Evolutionary conservation across 2,329 filamentous ascomycete species (phyloP).

Genomic region (Ilyonectria mors-panacis): DNA sequence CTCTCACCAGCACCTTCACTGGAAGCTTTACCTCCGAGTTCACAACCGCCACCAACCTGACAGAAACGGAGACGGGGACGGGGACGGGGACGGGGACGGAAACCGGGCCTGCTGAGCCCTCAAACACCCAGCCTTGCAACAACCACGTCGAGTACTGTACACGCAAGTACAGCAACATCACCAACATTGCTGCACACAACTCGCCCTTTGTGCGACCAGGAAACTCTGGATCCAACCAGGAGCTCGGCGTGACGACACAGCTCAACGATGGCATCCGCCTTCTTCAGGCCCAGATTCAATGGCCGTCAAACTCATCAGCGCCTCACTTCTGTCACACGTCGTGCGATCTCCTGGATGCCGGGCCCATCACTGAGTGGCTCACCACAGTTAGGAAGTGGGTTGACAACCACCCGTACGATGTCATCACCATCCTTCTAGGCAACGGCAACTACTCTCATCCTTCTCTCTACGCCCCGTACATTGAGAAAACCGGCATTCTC

Average conservation of each 20-base stretch:
- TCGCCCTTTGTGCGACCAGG: constrained; percentile 80
- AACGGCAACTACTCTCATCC: constrained; percentile 82
- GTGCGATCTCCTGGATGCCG: constrained; percentile 86
- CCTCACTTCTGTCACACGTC: constrained; percentile 88
- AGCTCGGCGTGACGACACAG: constrained; percentile 76
- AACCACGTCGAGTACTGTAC: constrained; percentile 82
- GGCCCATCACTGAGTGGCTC: constrained; percentile 83
- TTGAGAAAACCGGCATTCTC: constrained; percentile 80
- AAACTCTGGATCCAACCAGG: constrained; percentile 84
- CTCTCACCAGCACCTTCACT: constrained; percentile 61
- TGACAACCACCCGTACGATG: constrained; percentile 82
- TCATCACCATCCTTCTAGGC: constrained; percentile 88
- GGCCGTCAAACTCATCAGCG: constrained; percentile 62
- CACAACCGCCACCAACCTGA: constrained; percentile 54
- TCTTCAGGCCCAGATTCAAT: constrained; percentile 75
- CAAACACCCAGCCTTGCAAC: constrained; percentile 86
- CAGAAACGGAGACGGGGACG: constrained; percentile 11
- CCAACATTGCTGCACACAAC: constrained; percentile 84
- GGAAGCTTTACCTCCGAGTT: constrained; percentile 57
- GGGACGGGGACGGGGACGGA: constrained; percentile 58
- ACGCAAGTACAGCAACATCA: constrained; percentile 86
- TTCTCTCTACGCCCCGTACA: constrained; percentile 75
- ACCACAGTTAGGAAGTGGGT: constrained; percentile 81
- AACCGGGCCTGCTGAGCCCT: constrained; percentile 58
- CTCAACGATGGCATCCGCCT: constrained; percentile 83